A percentile compares a stretch with the other conserved stretches of the same genome.
These are phyloP conservation scores for Anthostomella pinea DNA, from an alignment of 2,329 filamentous ascomycete genomes.

Conservation along the genomic window DNA sequence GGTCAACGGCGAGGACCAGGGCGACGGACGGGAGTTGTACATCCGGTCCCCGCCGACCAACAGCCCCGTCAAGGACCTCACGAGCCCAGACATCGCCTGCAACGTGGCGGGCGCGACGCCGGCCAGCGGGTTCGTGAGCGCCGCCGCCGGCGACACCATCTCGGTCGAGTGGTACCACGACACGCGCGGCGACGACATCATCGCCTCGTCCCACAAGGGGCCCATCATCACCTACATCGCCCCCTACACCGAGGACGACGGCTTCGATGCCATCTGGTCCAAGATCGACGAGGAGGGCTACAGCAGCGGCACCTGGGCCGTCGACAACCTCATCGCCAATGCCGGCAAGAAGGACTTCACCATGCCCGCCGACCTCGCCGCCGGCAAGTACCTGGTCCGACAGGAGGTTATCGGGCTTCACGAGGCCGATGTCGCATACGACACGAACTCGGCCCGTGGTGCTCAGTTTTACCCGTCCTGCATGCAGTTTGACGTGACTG, in stretches of 20 bases:
- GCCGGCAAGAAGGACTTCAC: conserved; percentile 48
- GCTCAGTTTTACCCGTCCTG: conserved; percentile 57
- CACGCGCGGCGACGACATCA: conserved; percentile 48
- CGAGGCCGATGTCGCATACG: conserved; percentile 37
- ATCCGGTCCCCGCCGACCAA: conserved; percentile 45
- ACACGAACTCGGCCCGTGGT: conserved; percentile 36
- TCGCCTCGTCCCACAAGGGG: conserved; percentile 50
- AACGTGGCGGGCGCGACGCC: conserved; percentile 40
- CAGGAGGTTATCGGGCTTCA: conserved; percentile 56
- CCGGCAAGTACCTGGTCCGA: conserved; percentile 53
- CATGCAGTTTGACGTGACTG: conserved; percentile 58
- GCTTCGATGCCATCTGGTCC: conserved; percentile 50
- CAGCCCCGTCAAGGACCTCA: conserved; percentile 44
- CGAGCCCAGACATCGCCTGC: conserved; percentile 40
- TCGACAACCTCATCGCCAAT: conserved; percentile 45
- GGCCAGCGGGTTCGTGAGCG: conserved; percentile 38
- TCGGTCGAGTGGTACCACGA: conserved; percentile 52
- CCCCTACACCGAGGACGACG: conserved; percentile 38
- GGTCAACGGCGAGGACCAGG: conserved; percentile 45
- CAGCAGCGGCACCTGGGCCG: conserved; percentile 39
- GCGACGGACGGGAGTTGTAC: conserved; percentile 39
- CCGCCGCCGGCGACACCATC: conserved; percentile 47
- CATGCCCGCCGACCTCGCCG: conserved; percentile 42
- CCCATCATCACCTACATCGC: conserved; percentile 54
- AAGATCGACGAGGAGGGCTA: conserved; percentile 38